Conservation (phyloP, 2,329 filamentous ascomycete species). For the Diaporthe destruens region DNA sequence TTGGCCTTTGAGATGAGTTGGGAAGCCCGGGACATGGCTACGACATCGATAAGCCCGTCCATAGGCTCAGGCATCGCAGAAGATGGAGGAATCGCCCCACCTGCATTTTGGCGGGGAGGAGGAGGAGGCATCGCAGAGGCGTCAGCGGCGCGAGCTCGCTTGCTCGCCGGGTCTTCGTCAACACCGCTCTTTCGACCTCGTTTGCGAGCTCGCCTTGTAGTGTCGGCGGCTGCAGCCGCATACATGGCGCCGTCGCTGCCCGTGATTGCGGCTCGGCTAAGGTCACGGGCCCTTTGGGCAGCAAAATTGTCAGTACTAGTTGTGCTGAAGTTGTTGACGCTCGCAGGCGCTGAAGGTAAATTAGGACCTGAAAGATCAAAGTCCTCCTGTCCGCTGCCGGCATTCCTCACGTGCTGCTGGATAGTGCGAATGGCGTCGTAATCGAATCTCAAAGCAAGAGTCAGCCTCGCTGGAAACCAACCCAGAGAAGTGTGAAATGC, state of each 20-base stretch:
- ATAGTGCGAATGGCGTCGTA: conserved; percentile 20
- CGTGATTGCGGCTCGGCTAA: conserved; percentile 31
- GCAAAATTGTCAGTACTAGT: conserved; percentile 29
- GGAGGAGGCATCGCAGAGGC: conserved; percentile 36
- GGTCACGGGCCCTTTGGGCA: conserved; percentile 28
- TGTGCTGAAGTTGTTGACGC: conserved; percentile 13
- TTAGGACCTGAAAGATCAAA: background rate
- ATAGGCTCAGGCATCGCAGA: conserved; percentile 9
- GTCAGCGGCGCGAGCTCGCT: conserved; percentile 38
- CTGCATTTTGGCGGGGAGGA: conserved; percentile 23
- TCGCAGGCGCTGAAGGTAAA: background rate
- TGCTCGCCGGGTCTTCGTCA: conserved; percentile 27
- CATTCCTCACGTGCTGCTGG: conserved; percentile 18
- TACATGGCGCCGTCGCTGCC: conserved; percentile 34
- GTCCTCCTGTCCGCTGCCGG: background rate
- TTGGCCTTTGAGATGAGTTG: conserved; percentile 47
- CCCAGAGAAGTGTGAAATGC: background rate
- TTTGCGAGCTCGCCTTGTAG: conserved; percentile 32
- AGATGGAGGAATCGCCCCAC: conserved; percentile 15
- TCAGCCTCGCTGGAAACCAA: conserved; percentile 35
- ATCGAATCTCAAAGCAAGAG: conserved; percentile 27
- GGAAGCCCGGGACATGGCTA: conserved; percentile 45
- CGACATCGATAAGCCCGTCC: conserved; percentile 44
- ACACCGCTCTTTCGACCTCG: conserved; percentile 37
- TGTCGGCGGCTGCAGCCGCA: conserved; percentile 18